phyloP scores from a whole-genome alignment of 148 eudicot genomes.

The Camellia japonica region DNA sequence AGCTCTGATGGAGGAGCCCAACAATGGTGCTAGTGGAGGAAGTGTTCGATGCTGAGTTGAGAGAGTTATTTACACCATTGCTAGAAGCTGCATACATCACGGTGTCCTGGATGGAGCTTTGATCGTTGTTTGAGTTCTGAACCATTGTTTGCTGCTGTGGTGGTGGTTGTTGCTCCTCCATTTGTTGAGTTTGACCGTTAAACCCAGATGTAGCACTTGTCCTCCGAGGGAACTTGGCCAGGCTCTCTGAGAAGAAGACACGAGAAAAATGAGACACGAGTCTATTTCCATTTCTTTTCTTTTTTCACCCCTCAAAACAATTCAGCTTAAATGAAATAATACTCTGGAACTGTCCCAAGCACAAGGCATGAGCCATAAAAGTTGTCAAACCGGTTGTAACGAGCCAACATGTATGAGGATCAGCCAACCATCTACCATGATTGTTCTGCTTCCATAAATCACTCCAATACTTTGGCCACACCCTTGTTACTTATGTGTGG shows the following conservation, averaged over 20 bases:
- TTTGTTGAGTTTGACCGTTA: conserved; percentile 54
- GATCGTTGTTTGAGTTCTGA: conserved; percentile 56
- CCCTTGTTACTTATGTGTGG: not conserved
- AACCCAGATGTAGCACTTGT: conserved; percentile 50
- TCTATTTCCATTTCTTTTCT: not conserved
- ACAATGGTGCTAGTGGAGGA: conserved; percentile 55
- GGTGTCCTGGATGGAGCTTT: conserved; percentile 41
- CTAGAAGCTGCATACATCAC: conserved; percentile 50
- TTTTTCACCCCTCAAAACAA: not conserved
- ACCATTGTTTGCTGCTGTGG: conserved; percentile 40
- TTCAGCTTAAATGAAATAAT: not conserved
- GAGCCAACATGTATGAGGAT: not conserved
- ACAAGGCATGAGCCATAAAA: not conserved
- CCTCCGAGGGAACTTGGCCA: conserved; percentile 87
- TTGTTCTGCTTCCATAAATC: not conserved
- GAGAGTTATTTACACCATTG: conserved; percentile 67
- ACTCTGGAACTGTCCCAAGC: not conserved
- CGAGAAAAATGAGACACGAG: not conserved
- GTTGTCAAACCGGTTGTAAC: not conserved
- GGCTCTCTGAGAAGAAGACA: conserved; percentile 58
- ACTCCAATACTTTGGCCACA: not conserved
- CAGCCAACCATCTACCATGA: not conserved
- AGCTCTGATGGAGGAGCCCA: conserved; percentile 73
- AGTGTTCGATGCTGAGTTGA: conserved; percentile 43
- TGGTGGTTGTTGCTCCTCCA: conserved; percentile 53